Conservation (phyloP, 2,329 filamentous ascomycete species). For the Colletotrichum sp. region DNA sequence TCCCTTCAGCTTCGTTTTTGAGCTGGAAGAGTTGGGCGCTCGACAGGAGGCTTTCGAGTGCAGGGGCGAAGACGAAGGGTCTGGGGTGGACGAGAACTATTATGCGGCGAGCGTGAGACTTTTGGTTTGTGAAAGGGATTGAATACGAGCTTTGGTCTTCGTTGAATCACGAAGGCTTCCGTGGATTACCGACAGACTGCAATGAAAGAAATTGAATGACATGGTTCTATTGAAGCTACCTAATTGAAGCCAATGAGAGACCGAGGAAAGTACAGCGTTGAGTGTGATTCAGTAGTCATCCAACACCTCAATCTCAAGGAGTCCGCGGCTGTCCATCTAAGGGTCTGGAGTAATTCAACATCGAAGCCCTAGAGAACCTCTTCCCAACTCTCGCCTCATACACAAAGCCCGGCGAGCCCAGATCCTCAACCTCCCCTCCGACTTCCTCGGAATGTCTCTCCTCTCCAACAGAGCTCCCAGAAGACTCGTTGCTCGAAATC, state of each 20-base stretch:
- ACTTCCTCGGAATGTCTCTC: neutral
- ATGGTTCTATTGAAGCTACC: too few species aligned
- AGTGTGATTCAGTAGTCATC: too few species aligned
- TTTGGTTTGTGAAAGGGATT: neutral
- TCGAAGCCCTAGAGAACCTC: neutral
- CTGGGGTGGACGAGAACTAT: neutral
- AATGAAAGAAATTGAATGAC: too few species aligned
- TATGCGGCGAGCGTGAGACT: rapidly evolving
- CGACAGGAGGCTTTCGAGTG: neutral
- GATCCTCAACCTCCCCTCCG: neutral
- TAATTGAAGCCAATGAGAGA: too few species aligned
- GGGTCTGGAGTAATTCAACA: neutral
- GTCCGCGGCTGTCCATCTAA: neutral
- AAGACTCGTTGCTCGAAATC: neutral
- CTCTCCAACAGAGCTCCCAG: neutral
- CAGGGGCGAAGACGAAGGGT: neutral
- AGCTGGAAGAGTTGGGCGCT: rapidly evolving
- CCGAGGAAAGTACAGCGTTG: too few species aligned
- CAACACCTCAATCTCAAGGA: too few species aligned
- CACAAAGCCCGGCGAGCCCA: neutral
- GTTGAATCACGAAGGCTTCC: too few species aligned
- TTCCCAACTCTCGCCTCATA: neutral
- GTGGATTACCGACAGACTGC: too few species aligned
- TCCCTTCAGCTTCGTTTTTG: rapidly evolving
- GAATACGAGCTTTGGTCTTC: too few species aligned